A percentile compares a stretch with the other conserved stretches of the same genome.
These are phyloP conservation scores for Astragalus glycyphyllos DNA, from an alignment of 306 rosid species.

Conservation along the genomic window DNA sequence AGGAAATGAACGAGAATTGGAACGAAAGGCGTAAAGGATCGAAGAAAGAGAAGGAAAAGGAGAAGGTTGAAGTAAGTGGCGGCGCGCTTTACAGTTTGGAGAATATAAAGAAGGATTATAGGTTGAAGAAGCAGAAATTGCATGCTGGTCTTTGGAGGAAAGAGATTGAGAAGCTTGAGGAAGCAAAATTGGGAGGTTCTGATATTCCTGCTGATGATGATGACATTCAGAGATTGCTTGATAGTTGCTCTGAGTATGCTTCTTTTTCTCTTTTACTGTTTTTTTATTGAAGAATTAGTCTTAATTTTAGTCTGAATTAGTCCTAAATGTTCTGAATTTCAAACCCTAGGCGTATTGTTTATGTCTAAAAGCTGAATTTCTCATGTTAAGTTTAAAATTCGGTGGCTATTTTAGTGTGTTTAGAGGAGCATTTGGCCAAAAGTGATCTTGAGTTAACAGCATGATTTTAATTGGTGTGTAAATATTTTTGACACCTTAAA, in stretches of 20 bases:
- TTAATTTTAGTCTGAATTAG: neutral
- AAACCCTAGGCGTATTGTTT: neutral
- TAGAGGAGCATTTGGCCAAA: too few species aligned
- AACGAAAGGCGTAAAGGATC: constrained; percentile 63
- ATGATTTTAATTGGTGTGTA: too few species aligned
- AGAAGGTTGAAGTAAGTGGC: constrained; percentile 45
- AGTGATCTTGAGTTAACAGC: too few species aligned
- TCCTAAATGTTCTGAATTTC: neutral
- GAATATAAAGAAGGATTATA: constrained; percentile 82
- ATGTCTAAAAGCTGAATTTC: constrained; percentile 5
- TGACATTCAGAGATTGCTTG: constrained; percentile 83
- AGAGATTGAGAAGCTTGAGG: constrained; percentile 93
- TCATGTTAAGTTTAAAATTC: neutral
- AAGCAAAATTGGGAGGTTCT: constrained; percentile 72
- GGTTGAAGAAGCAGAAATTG: constrained; percentile 86
- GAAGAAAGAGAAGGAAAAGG: constrained; percentile 48
- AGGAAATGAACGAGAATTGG: constrained; percentile 94
- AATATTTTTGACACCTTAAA: too few species aligned
- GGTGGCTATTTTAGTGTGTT: neutral
- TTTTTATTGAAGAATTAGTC: neutral
- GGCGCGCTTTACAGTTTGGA: constrained; percentile 76
- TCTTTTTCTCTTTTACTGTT: neutral
- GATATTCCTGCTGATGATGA: constrained; percentile 56
- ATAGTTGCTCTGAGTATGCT: constrained; percentile 84
- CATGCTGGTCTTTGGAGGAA: constrained; percentile 91